phyloP scores from a whole-genome alignment of 2,329 filamentous ascomycete species.

The Keithomyces neogunnii region DNA sequence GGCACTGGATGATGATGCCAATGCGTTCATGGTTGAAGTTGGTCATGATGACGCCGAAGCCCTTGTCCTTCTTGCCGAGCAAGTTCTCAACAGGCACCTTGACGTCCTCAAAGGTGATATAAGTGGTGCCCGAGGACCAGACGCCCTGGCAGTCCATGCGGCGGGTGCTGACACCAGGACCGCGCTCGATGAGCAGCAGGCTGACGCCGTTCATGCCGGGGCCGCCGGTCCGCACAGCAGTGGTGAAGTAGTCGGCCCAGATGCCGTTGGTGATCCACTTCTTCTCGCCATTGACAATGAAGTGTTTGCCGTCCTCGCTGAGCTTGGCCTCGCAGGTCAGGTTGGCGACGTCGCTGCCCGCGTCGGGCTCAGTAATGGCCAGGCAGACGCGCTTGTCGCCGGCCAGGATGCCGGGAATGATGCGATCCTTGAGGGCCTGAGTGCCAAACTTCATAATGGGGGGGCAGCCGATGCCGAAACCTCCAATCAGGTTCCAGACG shows the following conservation, averaged over 20 bases:
- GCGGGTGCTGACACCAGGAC: constrained; percentile 80
- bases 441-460: constrained; percentile 88
- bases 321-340: constrained; percentile 93
- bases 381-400: constrained; percentile 97
- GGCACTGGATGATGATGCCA: constrained; percentile 94
- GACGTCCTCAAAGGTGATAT: constrained; percentile 97
- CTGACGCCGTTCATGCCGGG: constrained; percentile 89
- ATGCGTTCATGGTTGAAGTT: constrained; percentile 99
- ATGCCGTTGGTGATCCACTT: constrained; percentile 99
- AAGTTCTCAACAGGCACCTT: constrained; percentile 99
- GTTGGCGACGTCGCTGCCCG: constrained; percentile 91
- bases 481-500: constrained; percentile 94
- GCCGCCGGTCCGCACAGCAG: constrained; percentile 82
- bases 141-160: constrained; percentile 99
- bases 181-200: constrained; percentile 85
- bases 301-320: constrained; percentile 92
- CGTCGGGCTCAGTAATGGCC: constrained; percentile 94
- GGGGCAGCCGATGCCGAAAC: constrained; percentile 91
- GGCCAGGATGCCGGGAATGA: constrained; percentile 77
- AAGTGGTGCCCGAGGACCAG: constrained; percentile 90
- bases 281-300: constrained; percentile 99
- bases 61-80: constrained; percentile 95
- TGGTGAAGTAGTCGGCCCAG: constrained; percentile 96
- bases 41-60: constrained; percentile 98
- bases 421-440: constrained; percentile 74